These are phyloP conservation scores for Mycena amicta DNA, from an alignment of 768 basidiomycete species.

Conservation along the genomic window DNA sequence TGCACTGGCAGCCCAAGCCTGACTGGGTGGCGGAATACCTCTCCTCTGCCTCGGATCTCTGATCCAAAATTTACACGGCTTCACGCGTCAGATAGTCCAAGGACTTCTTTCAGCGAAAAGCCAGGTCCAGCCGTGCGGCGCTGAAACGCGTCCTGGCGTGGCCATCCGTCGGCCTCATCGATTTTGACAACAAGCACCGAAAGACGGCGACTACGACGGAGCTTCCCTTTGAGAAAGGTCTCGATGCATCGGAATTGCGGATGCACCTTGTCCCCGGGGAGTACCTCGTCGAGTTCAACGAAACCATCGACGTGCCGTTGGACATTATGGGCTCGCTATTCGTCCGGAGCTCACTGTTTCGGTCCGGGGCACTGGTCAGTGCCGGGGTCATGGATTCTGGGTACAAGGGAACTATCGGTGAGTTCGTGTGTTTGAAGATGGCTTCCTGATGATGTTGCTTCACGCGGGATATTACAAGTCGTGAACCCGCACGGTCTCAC, in stretches of 20 bases:
- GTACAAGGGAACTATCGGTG: conserved; percentile 20
- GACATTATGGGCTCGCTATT: conserved; percentile 22
- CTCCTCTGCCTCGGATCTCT: too few species aligned
- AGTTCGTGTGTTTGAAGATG: neutral
- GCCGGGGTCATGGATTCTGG: conserved; percentile 20
- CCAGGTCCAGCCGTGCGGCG: conserved; percentile 23
- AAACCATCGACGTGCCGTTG: conserved; percentile 17
- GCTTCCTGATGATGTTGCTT: neutral
- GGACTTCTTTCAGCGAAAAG: conserved; percentile 2
- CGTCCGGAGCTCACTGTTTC: conserved; percentile 22
- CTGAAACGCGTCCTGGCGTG: conserved; percentile 16
- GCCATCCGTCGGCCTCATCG: conserved; percentile 16
- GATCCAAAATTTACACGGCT: too few species aligned
- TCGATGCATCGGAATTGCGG: neutral
- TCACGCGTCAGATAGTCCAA: conserved; percentile 7
- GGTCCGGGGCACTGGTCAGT: conserved; percentile 18
- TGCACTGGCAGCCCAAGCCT: too few species aligned
- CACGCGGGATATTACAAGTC: conserved; percentile 12
- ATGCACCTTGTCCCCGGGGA: conserved; percentile 12
- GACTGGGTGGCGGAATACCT: too few species aligned
- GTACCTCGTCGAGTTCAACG: conserved; percentile 27
- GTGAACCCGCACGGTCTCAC: conserved; percentile 19
- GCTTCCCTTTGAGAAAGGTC: conserved; percentile 9
- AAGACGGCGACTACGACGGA: conserved; percentile 12
- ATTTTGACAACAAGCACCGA: conserved; percentile 20